These are phyloP conservation scores for Diaporthe ilicicola DNA, from an alignment of 2,329 filamentous ascomycete species.

Conservation along the genomic window DNA sequence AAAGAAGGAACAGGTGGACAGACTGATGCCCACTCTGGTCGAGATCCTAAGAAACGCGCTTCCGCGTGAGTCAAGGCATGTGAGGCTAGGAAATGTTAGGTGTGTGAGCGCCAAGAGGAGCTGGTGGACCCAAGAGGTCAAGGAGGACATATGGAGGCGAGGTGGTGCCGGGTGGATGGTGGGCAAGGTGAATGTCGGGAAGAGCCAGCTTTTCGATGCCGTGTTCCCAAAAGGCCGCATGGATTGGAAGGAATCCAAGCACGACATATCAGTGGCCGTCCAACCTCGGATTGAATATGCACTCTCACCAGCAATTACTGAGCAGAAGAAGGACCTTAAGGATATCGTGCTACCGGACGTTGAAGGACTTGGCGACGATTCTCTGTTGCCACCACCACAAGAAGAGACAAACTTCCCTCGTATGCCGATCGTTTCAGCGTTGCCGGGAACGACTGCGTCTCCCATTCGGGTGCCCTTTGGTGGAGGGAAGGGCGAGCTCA, in stretches of 20 bases:
- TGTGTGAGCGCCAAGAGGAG: constrained; percentile 86
- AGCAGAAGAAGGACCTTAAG: constrained; percentile 38
- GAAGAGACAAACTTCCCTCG: constrained; percentile 78
- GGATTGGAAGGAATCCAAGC: constrained; percentile 48
- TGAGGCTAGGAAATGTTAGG: constrained; percentile 87
- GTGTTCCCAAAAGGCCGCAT: constrained; percentile 82
- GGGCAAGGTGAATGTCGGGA: constrained; percentile 98
- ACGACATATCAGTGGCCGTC: constrained; percentile 47
- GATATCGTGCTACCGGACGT: constrained; percentile 30
- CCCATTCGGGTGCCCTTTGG: constrained; percentile 94
- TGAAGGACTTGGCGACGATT: constrained; percentile 48
- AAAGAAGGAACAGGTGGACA: constrained; percentile 83
- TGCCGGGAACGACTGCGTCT: constrained; percentile 93
- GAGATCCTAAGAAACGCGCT: constrained; percentile 81
- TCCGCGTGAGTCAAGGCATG: constrained; percentile 69
- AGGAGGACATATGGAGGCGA: constrained; percentile 83
- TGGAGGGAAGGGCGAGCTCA: constrained; percentile 84
- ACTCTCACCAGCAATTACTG: background rate
- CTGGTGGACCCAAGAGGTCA: constrained; percentile 92
- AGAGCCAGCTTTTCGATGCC: constrained; percentile 88
- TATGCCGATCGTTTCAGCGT: constrained; percentile 85
- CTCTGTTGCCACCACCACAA: constrained; percentile 80
- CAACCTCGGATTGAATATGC: constrained; percentile 40
- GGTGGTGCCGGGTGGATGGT: constrained; percentile 95
- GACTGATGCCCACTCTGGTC: constrained; percentile 84